Evolutionary conservation across 2,329 filamentous ascomycete species (phyloP).

Genomic region (Fusarium denticulatum): DNA sequence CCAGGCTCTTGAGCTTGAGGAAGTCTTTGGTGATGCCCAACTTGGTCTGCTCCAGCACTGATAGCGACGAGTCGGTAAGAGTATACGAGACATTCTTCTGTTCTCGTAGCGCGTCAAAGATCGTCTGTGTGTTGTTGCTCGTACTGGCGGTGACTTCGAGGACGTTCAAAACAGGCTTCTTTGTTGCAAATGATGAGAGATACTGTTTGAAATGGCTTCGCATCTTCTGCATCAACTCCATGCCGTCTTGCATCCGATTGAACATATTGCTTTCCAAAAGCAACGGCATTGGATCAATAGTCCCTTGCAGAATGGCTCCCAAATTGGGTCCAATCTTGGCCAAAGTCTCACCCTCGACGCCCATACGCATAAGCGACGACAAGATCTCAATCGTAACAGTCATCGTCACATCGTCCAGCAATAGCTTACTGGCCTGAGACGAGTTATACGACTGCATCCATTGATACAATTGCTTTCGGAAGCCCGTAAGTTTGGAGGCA

Average conservation of each 20-base stretch:
- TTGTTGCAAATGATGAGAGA: slow-evolving; percentile 5
- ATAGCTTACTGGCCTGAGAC: background rate
- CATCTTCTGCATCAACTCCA: background rate
- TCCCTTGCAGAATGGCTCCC: background rate
- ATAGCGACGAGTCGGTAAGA: background rate
- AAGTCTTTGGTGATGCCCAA: accelerated
- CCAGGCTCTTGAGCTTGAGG: background rate
- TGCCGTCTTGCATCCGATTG: background rate
- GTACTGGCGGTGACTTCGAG: slow-evolving; percentile 18
- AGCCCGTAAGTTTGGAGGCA: background rate
- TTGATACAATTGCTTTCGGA: background rate
- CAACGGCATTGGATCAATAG: background rate
- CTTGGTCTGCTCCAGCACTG: background rate
- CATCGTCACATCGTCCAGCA: slow-evolving; percentile 8
- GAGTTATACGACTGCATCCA: slow-evolving; percentile 7
- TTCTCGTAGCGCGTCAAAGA: background rate
- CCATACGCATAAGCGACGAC: slow-evolving; percentile 6
- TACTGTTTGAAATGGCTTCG: background rate
- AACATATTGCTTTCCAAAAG: background rate
- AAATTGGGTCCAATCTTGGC: slow-evolving; percentile 16
- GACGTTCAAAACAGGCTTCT: background rate
- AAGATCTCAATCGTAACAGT: slow-evolving; percentile 20
- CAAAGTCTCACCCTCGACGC: slow-evolving; percentile 14
- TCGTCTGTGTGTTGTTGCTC: background rate
- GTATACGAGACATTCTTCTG: background rate